Evolutionary conservation across 192 early-diverging fungal species (phyloP), one percentile per base, ranked within the genome.

Genomic region (Backusella liffmaniae): DNA sequence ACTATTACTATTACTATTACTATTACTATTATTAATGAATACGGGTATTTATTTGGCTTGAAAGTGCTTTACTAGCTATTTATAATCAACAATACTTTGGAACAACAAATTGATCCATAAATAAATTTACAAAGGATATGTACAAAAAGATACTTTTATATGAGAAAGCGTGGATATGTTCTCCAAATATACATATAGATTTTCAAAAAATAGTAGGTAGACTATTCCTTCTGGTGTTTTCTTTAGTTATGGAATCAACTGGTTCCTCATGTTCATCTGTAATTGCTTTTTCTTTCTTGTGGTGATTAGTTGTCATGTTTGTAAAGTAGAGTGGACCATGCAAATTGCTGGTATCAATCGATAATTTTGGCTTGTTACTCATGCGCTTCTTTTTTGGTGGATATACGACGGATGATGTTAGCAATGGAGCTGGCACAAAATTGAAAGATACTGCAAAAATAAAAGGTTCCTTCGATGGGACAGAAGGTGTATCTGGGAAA

Each of bases 241-340:
- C 73, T 32, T 42, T 74, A 46, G 73, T 74, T 29, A 41, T 13
- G n/a, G 32, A 44, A 66, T 66, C 62, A 0, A 62, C 18, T 18
- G 36, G 26, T 8, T 74, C 62, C 35, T 74, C 65, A 41, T 66
- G 23, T 29, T 66, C 39, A 5, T 44, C 65, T 41, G 59, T 16
- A 1, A 5, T 65, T 13, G 36, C 9, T 36, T 49, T 53, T 53
- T 66, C 18, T 42, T 78, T 78, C 35, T 73, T 78, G 39, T 78
- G 70, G 46, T 78, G 77, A 16, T 78, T 73, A 32, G 77, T 78
- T 23, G 77, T 73, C 69, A 78, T 66, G 5, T 67, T 67, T 23
- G 77, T 78, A 67, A 78, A 78, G 12, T 67, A 78, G 4, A 78
- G 49, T 36, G 77, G 77, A 0, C 77, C 77, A 36, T 69, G 74